Evolutionary conservation across 2,329 filamentous ascomycete species (phyloP).

Genomic region (Alternaria hordeiaustralica): DNA sequence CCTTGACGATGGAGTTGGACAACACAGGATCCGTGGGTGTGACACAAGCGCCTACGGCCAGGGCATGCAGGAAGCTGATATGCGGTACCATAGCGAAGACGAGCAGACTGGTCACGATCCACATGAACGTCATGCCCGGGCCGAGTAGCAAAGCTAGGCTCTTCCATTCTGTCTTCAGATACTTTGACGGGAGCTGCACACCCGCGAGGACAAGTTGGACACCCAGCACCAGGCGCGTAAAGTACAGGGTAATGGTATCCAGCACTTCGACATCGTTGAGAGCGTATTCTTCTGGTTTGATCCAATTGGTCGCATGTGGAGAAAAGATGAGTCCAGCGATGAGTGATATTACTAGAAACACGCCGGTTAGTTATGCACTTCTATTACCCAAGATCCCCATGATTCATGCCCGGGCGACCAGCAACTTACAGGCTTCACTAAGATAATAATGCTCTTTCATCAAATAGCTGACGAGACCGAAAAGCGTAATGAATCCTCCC

Average conservation of each 20-base stretch:
- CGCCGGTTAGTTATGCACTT: slow-evolving; percentile 7
- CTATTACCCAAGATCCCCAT: neutral
- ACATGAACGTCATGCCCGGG: slow-evolving; percentile 86
- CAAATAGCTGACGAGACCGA: slow-evolving; percentile 87
- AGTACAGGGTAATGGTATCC: slow-evolving; percentile 78
- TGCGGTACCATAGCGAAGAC: slow-evolving; percentile 78
- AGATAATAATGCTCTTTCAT: slow-evolving; percentile 90
- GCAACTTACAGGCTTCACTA: slow-evolving; percentile 79
- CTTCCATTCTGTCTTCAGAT: slow-evolving; percentile 79
- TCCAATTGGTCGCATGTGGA: slow-evolving; percentile 76
- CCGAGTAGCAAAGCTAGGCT: slow-evolving; percentile 76
- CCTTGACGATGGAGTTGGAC: slow-evolving; percentile 90
- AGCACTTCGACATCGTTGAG: slow-evolving; percentile 63
- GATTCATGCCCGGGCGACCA: too few species aligned
- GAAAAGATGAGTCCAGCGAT: slow-evolving; percentile 80
- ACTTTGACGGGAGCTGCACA: slow-evolving; percentile 84
- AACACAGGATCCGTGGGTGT: slow-evolving; percentile 90
- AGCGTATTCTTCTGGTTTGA: slow-evolving; percentile 77
- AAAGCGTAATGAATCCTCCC: slow-evolving; percentile 88
- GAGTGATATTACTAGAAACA: slow-evolving; percentile 75
- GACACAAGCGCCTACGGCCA: slow-evolving; percentile 84
- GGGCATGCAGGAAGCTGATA: slow-evolving; percentile 75
- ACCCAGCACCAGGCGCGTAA: slow-evolving; percentile 84
- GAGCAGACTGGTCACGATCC: slow-evolving; percentile 79
- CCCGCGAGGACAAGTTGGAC: slow-evolving; percentile 90